A percentile compares a stretch with the other conserved stretches of the same genome.
phyloP scores from a whole-genome alignment of 768 basidiomycete genomes.

The Rhodocollybia butyracea region DNA sequence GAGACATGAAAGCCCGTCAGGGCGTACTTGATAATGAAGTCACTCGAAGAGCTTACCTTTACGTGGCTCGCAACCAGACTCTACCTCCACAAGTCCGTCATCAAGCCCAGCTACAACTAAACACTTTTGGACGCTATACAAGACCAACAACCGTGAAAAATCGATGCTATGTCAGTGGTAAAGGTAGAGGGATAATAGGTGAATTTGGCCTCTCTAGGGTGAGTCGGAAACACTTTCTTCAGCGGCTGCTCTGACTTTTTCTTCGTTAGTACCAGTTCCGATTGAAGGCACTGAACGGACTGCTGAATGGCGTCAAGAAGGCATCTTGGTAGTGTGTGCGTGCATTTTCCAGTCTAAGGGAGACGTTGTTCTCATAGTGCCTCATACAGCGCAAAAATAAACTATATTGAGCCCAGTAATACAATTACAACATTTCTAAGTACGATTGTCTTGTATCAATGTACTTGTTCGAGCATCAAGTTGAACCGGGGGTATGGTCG shows the following conservation, averaged over 20 bases:
- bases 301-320: conserved; percentile 85
- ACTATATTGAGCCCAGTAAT: neutral
- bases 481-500: conserved; percentile 26
- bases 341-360: conserved; percentile 4
- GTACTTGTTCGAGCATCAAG: neutral
- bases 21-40: conserved; percentile 77
- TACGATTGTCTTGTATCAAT: neutral
- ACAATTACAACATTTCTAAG: neutral
- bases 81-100: conserved; percentile 88
- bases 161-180: conserved; percentile 80
- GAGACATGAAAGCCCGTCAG: conserved; percentile 76
- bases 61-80: conserved; percentile 88
- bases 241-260: neutral
- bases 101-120: conserved; percentile 91
- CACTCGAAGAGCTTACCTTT: conserved; percentile 85
- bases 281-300: conserved; percentile 73
- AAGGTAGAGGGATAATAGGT: conserved; percentile 83
- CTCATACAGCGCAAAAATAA: too few relatives aligned
- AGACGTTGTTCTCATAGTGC: too few relatives aligned
- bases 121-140: conserved; percentile 79
- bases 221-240: conserved; percentile 16
- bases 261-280: conserved; percentile 81
- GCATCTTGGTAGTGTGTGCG: conserved; percentile 76
- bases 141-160: conserved; percentile 89
- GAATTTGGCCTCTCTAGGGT: conserved; percentile 88